Conservation (phyloP, 164 flowering plant genomes). For the Cinnamomum micranthum region DNA sequence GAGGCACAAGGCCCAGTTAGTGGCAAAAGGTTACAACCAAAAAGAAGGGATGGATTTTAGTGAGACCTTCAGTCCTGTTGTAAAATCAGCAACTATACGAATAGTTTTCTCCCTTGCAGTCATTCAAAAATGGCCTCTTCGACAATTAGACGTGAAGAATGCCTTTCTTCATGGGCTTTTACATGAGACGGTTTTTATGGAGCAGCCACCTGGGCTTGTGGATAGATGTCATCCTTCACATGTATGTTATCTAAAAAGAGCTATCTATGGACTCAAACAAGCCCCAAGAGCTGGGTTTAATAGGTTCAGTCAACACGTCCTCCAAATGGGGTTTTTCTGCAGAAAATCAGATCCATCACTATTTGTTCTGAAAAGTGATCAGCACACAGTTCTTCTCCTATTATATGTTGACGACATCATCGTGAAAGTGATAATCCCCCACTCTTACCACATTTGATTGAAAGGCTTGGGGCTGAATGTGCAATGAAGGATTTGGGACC, state of each 20-base stretch:
- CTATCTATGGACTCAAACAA: background rate
- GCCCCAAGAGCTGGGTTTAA: background rate
- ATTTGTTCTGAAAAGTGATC: background rate
- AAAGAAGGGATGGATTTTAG: background rate
- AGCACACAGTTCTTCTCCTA: background rate
- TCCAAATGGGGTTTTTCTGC: background rate
- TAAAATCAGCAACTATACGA: background rate
- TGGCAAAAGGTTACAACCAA: background rate
- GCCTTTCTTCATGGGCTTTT: background rate
- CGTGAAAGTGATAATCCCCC: background rate
- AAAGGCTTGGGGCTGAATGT: too few species aligned
- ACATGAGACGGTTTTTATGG: background rate
- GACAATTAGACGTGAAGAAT: background rate
- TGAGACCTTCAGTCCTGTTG: background rate
- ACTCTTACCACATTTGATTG: too few species aligned
- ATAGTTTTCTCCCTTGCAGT: background rate
- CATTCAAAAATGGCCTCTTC: background rate
- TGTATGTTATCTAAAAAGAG: background rate
- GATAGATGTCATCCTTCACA: background rate
- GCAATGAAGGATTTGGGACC: too few species aligned
- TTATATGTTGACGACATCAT: background rate
- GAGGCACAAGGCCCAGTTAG: background rate
- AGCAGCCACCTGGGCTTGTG: background rate
- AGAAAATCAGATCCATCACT: background rate
- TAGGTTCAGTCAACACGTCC: background rate